Percentiles rank a stretch among this genome's conserved stretches.
Conservation (phyloP, 2,329 filamentous ascomycete genomes). For the Fusarium denticulatum region DNA sequence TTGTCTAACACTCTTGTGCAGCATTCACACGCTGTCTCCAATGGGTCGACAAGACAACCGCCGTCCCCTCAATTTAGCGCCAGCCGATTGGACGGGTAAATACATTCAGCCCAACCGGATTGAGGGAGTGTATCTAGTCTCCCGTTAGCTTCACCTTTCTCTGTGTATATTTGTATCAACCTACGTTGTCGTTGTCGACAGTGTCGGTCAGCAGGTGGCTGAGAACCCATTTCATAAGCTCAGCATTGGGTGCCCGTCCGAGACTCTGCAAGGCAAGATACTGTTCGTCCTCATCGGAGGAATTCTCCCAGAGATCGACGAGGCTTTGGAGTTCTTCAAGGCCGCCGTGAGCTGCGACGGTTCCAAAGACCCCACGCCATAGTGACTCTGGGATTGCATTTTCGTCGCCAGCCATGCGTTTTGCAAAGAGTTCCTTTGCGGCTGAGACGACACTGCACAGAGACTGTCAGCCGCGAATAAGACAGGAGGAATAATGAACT, state of each 20-base stretch:
- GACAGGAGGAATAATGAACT: rapidly evolving
- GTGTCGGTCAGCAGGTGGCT: background rate
- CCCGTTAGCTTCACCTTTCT: background rate
- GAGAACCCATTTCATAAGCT: background rate
- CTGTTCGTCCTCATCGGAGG: background rate
- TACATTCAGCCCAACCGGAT: background rate
- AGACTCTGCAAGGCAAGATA: background rate
- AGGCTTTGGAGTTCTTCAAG: background rate
- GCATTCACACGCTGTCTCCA: rapidly evolving
- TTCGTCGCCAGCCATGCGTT: background rate
- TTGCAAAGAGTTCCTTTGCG: background rate
- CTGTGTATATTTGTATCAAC: rapidly evolving
- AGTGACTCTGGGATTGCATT: background rate
- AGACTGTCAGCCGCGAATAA: background rate
- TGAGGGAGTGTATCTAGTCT: too few relatives aligned
- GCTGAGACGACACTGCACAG: background rate
- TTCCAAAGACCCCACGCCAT: background rate
- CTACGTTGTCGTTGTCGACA: background rate
- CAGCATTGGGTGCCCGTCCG: background rate
- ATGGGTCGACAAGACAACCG: background rate
- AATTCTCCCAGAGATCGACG: background rate
- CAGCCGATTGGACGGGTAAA: conserved; percentile 13
- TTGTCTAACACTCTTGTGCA: background rate
- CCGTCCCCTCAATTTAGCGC: background rate
- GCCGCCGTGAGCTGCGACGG: background rate